Base-by-base conservation (phyloP, 306 rosid species). In the Myrica gale region DNA sequence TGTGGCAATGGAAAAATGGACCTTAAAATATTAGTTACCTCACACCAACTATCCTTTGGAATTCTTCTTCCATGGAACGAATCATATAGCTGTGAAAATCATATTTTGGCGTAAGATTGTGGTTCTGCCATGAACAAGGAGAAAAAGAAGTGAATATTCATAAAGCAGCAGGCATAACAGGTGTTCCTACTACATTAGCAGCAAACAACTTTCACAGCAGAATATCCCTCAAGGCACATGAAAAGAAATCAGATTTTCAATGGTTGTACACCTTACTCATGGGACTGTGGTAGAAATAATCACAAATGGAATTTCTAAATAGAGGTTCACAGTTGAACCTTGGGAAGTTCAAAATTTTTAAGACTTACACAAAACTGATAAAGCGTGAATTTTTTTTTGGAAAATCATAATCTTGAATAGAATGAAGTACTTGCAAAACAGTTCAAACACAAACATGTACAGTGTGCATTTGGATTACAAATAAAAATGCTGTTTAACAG, bases 41-140 rank as follows among this genome's bases (percentile, higher is more conserved):
- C 86, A 95, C 99, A 79, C 99, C 99, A 83, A 95, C 97, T 69
- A 95, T 95, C 85, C 74, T 90, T 83, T 89, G 97, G 86, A 95
- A 95, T 82, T 95, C 97, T 84, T 95, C 99, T 87, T 95, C 99
- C 99, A 92, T 95, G 5, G 99, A 95, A 44, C 93, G 92, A 81
- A 95, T 84, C 99, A 95, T 95, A 72, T 95, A 95, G 93, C 96
- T 92, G 83, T 95, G 99, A 71, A 95, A 95, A 84, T 95, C 99
- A 79, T 92, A 95, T 67, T 84, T 90, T 41, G 55, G 71, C 44
- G 87, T 52, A 74, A 92, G 92, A 84, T 92, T 79, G 90, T 95
- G 99, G 83, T 95, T 95, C 99, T 95, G 93, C 68, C 81, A 83
- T 72, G 76, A 90, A 84, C 12, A 79, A 79, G 63, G 73, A 51